A percentile compares a stretch with the other conserved stretches of the same genome.
phyloP scores from a whole-genome alignment of 495 filamentous ascomycete species.

The Tuber melanosporum region DNA sequence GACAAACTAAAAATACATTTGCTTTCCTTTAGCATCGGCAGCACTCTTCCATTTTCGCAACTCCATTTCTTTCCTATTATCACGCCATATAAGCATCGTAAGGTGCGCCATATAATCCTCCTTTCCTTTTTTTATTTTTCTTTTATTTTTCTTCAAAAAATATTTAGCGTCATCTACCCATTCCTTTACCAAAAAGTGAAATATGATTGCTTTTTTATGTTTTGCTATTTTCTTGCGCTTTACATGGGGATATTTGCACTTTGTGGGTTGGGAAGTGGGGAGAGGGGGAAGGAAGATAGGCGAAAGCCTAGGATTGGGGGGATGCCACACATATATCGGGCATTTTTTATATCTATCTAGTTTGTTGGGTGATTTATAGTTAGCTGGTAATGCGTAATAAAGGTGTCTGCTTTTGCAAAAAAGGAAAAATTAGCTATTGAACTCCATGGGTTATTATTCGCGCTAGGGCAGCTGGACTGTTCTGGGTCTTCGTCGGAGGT shows the following conservation, averaged over 20 bases:
- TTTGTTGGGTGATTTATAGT: neutral
- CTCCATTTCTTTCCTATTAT: neutral
- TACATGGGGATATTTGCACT: neutral
- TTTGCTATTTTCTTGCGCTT: neutral
- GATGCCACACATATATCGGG: neutral
- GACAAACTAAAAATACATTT: neutral
- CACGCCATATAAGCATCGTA: neutral
- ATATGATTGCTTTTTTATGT: neutral
- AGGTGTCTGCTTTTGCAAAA: neutral
- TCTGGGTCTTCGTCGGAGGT: neutral
- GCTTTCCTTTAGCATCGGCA: neutral
- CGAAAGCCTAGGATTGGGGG: neutral
- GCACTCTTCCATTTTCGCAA: neutral
- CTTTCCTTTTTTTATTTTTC: neutral
- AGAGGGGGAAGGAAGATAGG: neutral
- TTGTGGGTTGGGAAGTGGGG: neutral
- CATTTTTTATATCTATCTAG: neutral
- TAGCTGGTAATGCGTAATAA: constrained; percentile 4
- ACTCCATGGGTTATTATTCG: neutral
- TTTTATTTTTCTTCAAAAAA: neutral
- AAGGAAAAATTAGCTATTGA: neutral
- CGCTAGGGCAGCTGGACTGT: too few relatives aligned
- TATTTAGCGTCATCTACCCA: neutral
- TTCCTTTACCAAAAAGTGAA: constrained; percentile 2
- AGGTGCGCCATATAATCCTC: neutral